These are phyloP conservation scores for Oryza coarctata DNA, from an alignment of 176 grass and related monocot genomes.

Conservation along the genomic window DNA sequence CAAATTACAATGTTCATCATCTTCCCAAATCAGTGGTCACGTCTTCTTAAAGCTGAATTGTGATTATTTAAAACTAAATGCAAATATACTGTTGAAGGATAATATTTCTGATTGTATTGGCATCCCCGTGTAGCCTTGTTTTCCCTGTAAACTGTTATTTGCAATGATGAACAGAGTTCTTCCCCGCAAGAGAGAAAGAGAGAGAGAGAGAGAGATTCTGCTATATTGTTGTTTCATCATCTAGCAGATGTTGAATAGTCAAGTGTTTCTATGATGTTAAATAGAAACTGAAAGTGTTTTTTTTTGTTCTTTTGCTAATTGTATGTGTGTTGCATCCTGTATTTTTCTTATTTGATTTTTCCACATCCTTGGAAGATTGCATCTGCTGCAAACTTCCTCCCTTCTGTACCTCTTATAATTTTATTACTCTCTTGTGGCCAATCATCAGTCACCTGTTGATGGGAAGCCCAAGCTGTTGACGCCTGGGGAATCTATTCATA, in stretches of 20 bases:
- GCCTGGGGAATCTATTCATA: conserved; percentile 93
- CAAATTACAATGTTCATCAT: conserved; percentile 10
- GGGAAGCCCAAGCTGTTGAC: conserved; percentile 96
- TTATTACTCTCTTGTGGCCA: conserved; percentile 18
- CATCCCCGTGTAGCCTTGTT: neutral
- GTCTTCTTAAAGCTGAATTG: neutral
- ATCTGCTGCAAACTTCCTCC: neutral
- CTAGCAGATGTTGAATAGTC: neutral
- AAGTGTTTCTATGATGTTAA: neutral
- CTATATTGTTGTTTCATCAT: neutral
- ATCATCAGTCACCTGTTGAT: conserved; percentile 89
- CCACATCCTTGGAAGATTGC: neutral
- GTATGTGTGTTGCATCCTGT: neutral
- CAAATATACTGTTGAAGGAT: neutral
- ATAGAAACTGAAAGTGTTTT: neutral
- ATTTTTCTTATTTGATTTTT: neutral
- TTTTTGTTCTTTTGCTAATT: conserved; percentile 12
- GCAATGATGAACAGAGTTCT: neutral
- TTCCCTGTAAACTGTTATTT: conserved; percentile 16
- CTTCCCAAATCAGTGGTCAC: no score
- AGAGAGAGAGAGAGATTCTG: no score
- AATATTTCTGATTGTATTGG: neutral
- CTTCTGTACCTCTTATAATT: neutral
- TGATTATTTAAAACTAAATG: neutral
- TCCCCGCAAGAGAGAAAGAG: no score